Conservation (phyloP, 345 rosid genomes). For the Syzygium aqueum region DNA sequence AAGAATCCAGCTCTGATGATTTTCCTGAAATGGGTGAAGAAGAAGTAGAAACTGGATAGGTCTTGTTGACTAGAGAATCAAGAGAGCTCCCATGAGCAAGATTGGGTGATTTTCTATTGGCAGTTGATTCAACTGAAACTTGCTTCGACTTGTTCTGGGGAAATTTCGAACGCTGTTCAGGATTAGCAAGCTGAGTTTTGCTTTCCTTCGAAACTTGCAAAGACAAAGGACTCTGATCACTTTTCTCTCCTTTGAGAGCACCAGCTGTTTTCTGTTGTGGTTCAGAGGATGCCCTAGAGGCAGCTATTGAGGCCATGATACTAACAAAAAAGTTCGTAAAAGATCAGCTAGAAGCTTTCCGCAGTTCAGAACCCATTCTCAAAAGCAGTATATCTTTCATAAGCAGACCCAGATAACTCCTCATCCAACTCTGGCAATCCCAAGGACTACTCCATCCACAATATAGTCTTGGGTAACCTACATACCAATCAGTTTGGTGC, state of each 20-base stretch:
- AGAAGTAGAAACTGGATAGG: background rate
- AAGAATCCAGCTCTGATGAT: constrained; percentile 22
- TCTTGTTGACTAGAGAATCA: background rate
- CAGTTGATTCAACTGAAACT: background rate
- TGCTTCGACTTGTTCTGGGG: background rate
- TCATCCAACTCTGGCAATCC: background rate
- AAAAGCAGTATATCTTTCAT: background rate
- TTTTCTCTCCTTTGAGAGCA: background rate
- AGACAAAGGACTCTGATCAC: background rate
- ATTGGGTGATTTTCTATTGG: background rate
- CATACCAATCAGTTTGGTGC: background rate
- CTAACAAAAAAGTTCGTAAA: background rate
- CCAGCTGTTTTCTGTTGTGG: background rate
- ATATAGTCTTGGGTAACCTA: background rate
- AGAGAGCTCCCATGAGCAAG: background rate
- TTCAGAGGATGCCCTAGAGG: background rate
- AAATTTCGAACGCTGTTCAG: background rate
- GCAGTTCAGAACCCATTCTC: background rate
- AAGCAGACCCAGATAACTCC: background rate
- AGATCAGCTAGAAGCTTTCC: background rate
- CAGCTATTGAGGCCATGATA: background rate
- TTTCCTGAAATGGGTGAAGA: background rate
- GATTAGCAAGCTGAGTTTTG: background rate
- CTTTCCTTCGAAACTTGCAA: background rate
- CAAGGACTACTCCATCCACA: background rate